phyloP scores from a whole-genome alignment of 1,139 yeast species.

The Diutina scorzettiae region DNA sequence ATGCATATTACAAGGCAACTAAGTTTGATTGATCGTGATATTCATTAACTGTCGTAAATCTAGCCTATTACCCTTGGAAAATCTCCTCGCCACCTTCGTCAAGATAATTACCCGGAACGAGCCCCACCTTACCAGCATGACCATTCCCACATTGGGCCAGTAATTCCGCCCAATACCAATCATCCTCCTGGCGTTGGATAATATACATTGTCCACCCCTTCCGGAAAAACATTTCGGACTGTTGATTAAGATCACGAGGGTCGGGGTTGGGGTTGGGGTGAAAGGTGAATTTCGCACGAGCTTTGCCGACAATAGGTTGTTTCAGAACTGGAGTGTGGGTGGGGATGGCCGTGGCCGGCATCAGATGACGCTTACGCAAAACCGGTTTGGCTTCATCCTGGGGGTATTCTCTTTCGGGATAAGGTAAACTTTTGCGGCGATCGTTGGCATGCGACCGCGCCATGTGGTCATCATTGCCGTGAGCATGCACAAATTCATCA shows the following conservation, averaged over 20 bases:
- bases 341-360: conserved; percentile 8
- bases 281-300: conserved; percentile 61
- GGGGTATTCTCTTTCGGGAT: neutral
- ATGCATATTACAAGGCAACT: no score
- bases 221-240: conserved; percentile 66
- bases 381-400: neutral
- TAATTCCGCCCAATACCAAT: conserved; percentile 84
- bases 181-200: conserved; percentile 69
- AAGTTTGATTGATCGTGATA: no score
- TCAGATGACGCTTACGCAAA: conserved; percentile 1
- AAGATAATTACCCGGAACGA: conserved; percentile 74
- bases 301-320: conserved; percentile 43
- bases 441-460: neutral
- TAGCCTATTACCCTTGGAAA: conserved; percentile 1
- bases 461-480: no score
- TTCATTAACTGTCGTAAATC: no score
- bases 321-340: conserved; percentile 28
- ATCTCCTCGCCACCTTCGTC: conserved; percentile 8
- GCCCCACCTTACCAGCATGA: conserved; percentile 39
- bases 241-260: conserved; percentile 29
- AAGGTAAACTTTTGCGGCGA: conserved; percentile 1
- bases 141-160: conserved; percentile 36
- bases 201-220: conserved; percentile 68
- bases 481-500: neutral
- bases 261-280: conserved; percentile 25